phyloP scores from a whole-genome alignment of 208 protist genomes.

The Leishmania arabica region DNA sequence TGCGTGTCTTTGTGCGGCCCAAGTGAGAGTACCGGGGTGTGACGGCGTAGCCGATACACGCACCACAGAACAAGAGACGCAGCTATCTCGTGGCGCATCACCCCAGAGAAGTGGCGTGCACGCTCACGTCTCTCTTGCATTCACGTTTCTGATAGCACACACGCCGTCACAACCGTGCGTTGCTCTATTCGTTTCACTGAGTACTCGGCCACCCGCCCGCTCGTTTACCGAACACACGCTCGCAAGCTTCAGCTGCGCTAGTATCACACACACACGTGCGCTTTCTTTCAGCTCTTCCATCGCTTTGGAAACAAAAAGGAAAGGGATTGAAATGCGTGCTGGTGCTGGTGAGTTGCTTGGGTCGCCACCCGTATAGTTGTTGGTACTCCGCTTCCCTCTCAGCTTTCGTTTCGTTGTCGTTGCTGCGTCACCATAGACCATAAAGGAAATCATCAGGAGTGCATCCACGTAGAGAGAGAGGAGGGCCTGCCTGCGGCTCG shows the following conservation, averaged over 20 bases:
- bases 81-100: not conserved
- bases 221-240: not conserved
- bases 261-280: not conserved
- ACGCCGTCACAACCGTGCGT: not conserved
- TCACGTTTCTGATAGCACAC: not conserved
- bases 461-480: too few species aligned
- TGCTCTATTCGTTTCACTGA: not conserved
- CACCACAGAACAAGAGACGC: not conserved
- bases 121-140: not conserved
- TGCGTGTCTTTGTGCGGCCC: not conserved
- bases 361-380: not conserved
- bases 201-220: not conserved
- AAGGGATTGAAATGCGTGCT: too few species aligned
- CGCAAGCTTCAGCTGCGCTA: not conserved
- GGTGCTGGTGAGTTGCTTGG: too few species aligned
- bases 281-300: not conserved
- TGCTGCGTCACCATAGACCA: not conserved
- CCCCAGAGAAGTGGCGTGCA: not conserved
- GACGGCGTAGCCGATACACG: not conserved
- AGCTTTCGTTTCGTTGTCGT: too few species aligned
- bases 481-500: not conserved
- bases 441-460: not conserved
- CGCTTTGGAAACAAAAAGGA: too few species aligned
- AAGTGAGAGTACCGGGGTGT: not conserved
- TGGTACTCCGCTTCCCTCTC: not conserved